Percentiles rank a stretch among this genome's conserved stretches.
These are phyloP conservation scores for Lactifluus piperatus DNA, from an alignment of 768 basidiomycete genomes.

Conservation along the genomic window DNA sequence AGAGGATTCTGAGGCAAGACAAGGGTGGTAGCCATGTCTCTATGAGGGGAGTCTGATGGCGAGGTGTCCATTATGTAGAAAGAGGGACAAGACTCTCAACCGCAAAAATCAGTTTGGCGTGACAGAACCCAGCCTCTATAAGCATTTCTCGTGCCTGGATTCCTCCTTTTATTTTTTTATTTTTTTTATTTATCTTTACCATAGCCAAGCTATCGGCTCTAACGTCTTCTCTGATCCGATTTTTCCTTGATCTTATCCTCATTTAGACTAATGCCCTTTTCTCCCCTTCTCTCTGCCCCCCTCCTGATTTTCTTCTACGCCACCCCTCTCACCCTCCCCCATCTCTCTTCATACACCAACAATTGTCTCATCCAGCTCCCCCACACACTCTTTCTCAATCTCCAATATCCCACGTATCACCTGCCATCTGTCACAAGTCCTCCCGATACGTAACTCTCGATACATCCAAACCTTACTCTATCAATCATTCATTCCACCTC, in stretches of 20 bases:
- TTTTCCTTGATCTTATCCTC: conserved; percentile 19
- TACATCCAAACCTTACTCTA: neutral
- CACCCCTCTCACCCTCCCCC: neutral
- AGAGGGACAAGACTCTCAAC: neutral
- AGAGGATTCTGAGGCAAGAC: neutral
- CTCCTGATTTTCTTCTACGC: neutral
- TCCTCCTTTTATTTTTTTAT: neutral
- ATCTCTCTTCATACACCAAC: neutral
- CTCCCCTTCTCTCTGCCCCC: neutral
- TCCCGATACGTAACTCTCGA: neutral
- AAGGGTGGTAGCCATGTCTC: conserved; percentile 11
- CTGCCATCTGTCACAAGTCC: neutral
- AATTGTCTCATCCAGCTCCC: neutral
- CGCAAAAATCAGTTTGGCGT: neutral
- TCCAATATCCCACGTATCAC: neutral
- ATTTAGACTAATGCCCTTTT: conserved; percentile 11
- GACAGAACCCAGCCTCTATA: conserved; percentile 5
- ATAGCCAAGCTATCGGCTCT: neutral
- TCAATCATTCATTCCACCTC: neutral
- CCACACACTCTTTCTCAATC: neutral
- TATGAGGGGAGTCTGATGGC: conserved; percentile 10
- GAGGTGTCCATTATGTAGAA: conserved; percentile 10
- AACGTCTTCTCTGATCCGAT: neutral
- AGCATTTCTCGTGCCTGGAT: conserved; percentile 16
- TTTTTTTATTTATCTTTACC: conserved; percentile 3